Base-by-base conservation (phyloP, 1,139 yeast genomes). In the Candida smagusa region DNA sequence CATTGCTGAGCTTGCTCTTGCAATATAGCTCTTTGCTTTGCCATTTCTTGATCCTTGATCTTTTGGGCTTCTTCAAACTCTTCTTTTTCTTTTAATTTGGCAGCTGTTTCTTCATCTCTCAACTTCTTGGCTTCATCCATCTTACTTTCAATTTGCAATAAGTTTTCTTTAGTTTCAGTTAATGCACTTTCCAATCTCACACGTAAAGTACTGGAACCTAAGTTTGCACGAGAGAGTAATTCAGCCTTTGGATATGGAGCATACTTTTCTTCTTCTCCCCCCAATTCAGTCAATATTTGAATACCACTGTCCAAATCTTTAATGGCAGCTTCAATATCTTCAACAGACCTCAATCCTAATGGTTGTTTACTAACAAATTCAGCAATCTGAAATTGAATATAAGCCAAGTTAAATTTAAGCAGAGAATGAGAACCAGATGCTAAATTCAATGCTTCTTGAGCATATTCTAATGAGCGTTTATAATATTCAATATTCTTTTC, bases 1-100 rank as follows among this genome's bases (percentile, higher is more conserved):
- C 94, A 82, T 55, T 83, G 82, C 49, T 78, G 78, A 6, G 95
- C 94, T 56, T 87, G 92, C 48, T 83, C 88, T 55, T 85, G 95
- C 39, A 87, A 68, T 40, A 67, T 74, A 44, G 74, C 76, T 55
- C 90, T 79, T 56, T 88, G 94, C 49, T 75, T 79, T 23, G 80
- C 80, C 51, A 79, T 63, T 53, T 69, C 77, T 60, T 61, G 76
- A 54, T 71, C 74, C 50, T 73, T 69, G 43, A 65, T 62, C 43
- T 62, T 60, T 40, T 65, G 70, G 37, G 63, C 69, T 41, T 65
- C 72, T 37, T 65, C 69, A 46, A 59, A 59, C 53, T 60, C 64
- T 48, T 59, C 63, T 54, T 61, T 66, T 33, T 59, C 65, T 45
- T 63, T 64, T 28, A 61, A 56, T 43, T 53, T 56, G 42, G 61